A percentile compares a stretch with the other conserved stretches of the same genome.
These are phyloP conservation scores for Cadophora luteo-olivacea DNA, from an alignment of 2,329 filamentous ascomycete species.

Conservation along the genomic window DNA sequence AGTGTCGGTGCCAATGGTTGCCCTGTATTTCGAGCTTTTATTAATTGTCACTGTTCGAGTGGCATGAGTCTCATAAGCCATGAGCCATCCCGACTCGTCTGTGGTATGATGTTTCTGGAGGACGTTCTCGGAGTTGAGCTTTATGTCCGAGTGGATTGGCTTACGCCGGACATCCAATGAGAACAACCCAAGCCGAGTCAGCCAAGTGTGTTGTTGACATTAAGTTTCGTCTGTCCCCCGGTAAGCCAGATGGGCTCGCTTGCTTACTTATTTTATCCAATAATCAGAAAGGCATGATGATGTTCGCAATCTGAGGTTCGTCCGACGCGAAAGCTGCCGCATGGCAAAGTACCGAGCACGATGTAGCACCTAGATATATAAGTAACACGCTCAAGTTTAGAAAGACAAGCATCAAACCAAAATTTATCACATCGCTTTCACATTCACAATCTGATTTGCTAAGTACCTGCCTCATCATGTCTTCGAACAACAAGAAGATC, in stretches of 20 bases:
- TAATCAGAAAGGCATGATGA: neutral
- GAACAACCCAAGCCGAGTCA: neutral
- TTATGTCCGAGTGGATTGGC: slow-evolving; percentile 12
- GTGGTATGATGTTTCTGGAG: neutral
- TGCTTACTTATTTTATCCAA: slow-evolving; percentile 8
- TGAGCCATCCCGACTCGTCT: too few species aligned
- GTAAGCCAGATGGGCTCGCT: neutral
- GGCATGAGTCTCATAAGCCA: slow-evolving; percentile 14
- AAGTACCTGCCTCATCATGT: slow-evolving; percentile 20
- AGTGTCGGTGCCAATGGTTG: neutral
- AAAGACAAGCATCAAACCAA: neutral
- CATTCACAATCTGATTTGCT: too few species aligned
- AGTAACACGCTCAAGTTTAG: neutral
- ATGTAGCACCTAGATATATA: neutral
- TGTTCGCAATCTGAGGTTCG: neutral
- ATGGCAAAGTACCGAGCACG: neutral
- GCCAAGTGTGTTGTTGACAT: slow-evolving; percentile 4
- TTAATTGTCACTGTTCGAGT: neutral
- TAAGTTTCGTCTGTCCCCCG: neutral
- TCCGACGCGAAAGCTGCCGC: neutral
- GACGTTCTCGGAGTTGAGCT: slow-evolving; percentile 1
- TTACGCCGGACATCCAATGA: slow-evolving; percentile 19
- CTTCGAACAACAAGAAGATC: slow-evolving; percentile 47
- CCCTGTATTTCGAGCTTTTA: neutral
- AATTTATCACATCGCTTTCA: too few species aligned